Conservation (phyloP, 257 asterid genomes). For the Coffea canephora region DNA sequence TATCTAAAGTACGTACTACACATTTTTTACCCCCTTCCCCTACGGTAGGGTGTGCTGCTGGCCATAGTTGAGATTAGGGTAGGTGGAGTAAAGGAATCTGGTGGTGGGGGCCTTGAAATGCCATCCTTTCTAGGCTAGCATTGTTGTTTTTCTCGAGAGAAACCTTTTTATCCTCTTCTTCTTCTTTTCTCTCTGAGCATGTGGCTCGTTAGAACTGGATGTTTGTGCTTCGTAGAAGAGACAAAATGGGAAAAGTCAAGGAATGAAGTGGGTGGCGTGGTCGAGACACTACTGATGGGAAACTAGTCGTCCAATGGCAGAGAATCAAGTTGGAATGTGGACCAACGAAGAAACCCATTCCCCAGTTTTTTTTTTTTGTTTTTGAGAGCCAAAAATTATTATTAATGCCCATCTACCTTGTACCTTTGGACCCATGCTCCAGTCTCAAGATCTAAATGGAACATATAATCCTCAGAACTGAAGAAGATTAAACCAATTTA, state of each 20-base stretch:
- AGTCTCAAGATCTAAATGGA: neutral
- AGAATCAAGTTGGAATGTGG: neutral
- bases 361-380: no score
- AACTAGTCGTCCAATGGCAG: no score
- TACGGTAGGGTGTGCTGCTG: no score
- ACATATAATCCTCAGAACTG: no score
- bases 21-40: neutral
- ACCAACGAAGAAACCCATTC: neutral
- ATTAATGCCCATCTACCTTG: neutral
- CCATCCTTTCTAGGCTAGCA: neutral
- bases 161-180: neutral
- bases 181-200: no score
- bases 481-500: no score
- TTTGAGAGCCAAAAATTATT: neutral
- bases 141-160: neutral
- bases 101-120: neutral
- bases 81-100: neutral
- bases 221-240: neutral
- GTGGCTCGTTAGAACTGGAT: neutral
- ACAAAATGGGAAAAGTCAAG: constrained; percentile 9
- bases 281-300: neutral
- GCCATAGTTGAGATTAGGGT: neutral
- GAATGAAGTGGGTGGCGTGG: constrained; percentile 14
- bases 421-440: no score
- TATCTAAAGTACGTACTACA: neutral